Evolutionary conservation across 1,139 yeast genomes (phyloP), one percentile per base, ranked within the genome.

Genomic region (Debaryomyces subglobosus): DNA sequence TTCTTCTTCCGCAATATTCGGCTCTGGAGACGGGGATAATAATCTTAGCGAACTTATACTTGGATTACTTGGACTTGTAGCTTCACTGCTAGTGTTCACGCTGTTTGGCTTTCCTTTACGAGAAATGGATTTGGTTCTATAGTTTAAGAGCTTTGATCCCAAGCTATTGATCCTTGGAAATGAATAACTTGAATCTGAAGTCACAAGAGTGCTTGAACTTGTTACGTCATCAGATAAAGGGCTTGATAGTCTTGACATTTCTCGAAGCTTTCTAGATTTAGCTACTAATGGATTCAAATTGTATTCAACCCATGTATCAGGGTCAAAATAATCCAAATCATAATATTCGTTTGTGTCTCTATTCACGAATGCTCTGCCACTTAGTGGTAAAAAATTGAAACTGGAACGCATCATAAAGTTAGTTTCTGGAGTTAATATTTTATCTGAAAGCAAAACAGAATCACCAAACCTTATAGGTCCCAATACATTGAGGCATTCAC

Each of bases 351-450:
- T 73, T 0, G 87, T 80, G 3, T 76, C 69, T 40, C 68, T 74
- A 61, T 90, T 84, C 44, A 83, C 81, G 62, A 90, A 90, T 39
- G 89, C 84, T 29, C 83, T 74, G 4, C 96, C 96, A 56, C 81
- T 78, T 12, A 82, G 65, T 0, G 97, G 97, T 37, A 91, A 66
- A 63, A 91, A 90, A 34, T 83, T 76, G 65, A 81, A 90, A 47
- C 92, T 83, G 33, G 94, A 85, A 59, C 97, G 77, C 96, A 91
- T 89, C 74, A 89, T 82, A 64, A 91, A 91, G 61, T 89, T 90
- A 8, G 86, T 86, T 61, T 89, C 95, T 33, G 86, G 84, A 1
- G 96, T 86, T 45, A 91, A 69, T 25, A 91, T 81, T 55, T 82
- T 84, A 51, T 86, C 87, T 57, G 89, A 86, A 47, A 89, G 74